Base-by-base conservation (phyloP, 2,329 filamentous ascomycete species). In the Ophiocordyceps australis region DNA sequence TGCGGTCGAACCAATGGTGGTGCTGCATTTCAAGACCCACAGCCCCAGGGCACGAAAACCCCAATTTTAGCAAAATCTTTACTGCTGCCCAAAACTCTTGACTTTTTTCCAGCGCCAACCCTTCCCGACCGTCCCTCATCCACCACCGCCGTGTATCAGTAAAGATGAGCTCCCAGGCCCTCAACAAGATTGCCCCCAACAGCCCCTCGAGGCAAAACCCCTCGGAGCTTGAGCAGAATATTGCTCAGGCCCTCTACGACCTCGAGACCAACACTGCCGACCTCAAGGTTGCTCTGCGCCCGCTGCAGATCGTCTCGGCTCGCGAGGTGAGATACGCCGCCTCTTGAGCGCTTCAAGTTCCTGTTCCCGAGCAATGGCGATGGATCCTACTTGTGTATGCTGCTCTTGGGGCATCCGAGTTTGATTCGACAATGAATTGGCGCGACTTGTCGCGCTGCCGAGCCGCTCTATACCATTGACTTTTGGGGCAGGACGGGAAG, bases 201-300 rank as follows among this genome's bases (percentile, higher is more conserved):
- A 91, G 81, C 77, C 78, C 86, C 46, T 94, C 86, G 64, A 74
- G 82, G 70, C 72, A 79, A 59, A 91, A 76, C 65, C 89, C 89
- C 46, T 92, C 82, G 45, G 89, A 98, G 77, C 77, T 95, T 48
- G 89, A 98, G 81, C 75, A 71, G 61, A 81, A 66, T 71, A 91
- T 98, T 58, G 89, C 89, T 57, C 79, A 76, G 63, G 89, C 89
- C 65, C 81, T 98, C 42, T 91, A 78, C 70, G 89, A 98, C 55
- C 81, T 98, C 63, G 89, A 98, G 82, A 85, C 75, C 68, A 94
- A 94, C 76, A 93, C 89, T 54, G 69, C 83, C 58, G 89, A 98
- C 65, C 80, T 98, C 65, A 92, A 86, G 79, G 73, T 72, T 52
- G 78, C 83, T 47, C 78, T 98, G 55, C 78, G 89, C 55, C 89